phyloP scores from a whole-genome alignment of 495 filamentous ascomycete genomes.

The Apiosordaria backusii region DNA sequence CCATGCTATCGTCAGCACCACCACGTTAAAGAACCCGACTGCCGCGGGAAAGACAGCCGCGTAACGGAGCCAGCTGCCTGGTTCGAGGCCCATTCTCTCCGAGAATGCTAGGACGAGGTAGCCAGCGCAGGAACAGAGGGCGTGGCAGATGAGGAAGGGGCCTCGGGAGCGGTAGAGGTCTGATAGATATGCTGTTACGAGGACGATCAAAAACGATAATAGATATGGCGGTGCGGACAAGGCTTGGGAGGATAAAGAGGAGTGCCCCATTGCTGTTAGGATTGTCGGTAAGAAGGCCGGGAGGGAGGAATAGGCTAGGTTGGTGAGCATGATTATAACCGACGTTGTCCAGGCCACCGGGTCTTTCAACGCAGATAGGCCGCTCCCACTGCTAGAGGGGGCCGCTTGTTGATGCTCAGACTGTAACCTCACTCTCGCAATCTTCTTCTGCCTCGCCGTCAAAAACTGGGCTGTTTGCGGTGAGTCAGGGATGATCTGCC shows the following conservation, averaged over 20 bases:
- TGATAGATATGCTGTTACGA: constrained; percentile 64
- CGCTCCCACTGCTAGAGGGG: constrained; percentile 9
- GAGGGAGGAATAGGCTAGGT: constrained; percentile 71
- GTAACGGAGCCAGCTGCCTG: constrained; percentile 50
- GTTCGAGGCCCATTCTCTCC: constrained; percentile 13
- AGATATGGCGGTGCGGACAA: constrained; percentile 79
- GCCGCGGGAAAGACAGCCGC: constrained; percentile 67
- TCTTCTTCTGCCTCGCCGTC: constrained; percentile 65
- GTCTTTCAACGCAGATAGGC: constrained; percentile 47
- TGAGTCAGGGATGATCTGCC: constrained; percentile 67
- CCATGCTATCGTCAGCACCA: constrained; percentile 74
- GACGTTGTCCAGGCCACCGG: constrained; percentile 68
- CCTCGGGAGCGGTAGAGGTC: constrained; percentile 64
- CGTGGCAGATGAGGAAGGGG: constrained; percentile 58
- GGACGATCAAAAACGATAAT: constrained; percentile 66
- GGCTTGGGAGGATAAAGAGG: constrained; percentile 66
- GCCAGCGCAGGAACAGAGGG: constrained; percentile 55
- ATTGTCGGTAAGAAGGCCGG: constrained; percentile 85
- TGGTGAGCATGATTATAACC: constrained; percentile 54
- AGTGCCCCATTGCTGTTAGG: constrained; percentile 71
- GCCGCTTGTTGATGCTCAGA: constrained; percentile 18
- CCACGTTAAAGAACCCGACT: constrained; percentile 64
- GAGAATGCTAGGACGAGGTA: constrained; percentile 58
- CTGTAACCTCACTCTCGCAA: too few species aligned
- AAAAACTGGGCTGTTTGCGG: constrained; percentile 68